A percentile compares a stretch with the other conserved stretches of the same genome.
phyloP scores from a whole-genome alignment of 2,329 filamentous ascomycete genomes.

The Thielaviopsis punctulata region DNA sequence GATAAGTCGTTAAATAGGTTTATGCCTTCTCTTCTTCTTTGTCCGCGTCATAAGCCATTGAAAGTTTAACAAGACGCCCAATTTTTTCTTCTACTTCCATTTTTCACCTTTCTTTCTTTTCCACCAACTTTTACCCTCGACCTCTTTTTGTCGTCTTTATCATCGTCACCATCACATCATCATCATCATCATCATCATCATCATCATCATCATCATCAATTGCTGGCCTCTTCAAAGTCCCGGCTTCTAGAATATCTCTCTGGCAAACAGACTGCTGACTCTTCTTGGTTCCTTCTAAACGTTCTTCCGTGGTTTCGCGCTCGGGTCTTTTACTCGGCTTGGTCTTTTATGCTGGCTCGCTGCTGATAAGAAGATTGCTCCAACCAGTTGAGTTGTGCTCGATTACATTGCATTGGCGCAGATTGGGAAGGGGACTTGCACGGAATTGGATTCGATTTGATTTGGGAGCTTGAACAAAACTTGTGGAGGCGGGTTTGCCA shows the following conservation, averaged over 20 bases:
- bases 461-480: background rate
- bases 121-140: background rate
- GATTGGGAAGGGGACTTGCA: background rate
- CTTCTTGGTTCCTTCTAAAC: background rate
- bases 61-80: background rate
- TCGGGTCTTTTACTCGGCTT: background rate
- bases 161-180: background rate
- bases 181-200: background rate
- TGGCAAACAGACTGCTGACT: background rate
- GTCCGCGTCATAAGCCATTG: slow-evolving; percentile 1
- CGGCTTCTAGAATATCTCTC: background rate
- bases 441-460: background rate
- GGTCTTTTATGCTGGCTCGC: background rate
- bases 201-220: background rate
- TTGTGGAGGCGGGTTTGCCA: too few species aligned
- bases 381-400: background rate
- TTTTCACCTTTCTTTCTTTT: background rate
- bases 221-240: background rate
- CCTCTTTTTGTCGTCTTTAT: background rate
- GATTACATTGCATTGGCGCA: background rate
- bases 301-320: background rate
- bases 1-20: background rate
- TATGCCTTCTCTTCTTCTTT: slow-evolving; percentile 10
- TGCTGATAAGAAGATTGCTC: background rate
- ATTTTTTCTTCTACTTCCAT: background rate